Evolutionary conservation across 2,329 filamentous ascomycete species (phyloP).

Genomic region (Lasiodiplodia citricola): DNA sequence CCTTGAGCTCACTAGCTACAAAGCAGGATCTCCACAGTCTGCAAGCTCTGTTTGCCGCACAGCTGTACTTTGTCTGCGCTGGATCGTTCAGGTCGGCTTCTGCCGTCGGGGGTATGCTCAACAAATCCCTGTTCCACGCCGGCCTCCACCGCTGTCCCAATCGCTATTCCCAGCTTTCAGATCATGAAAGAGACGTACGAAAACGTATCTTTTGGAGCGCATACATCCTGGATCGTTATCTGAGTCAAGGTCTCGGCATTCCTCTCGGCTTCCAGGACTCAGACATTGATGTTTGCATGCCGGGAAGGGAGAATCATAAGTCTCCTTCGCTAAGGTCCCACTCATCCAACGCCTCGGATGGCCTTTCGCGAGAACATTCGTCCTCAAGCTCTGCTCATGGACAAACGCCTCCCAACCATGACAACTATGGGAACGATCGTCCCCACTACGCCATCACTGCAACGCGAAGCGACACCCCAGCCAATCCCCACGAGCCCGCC

Average conservation of each 20-base stretch:
- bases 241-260: slow-evolving; percentile 62
- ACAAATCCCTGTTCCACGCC: slow-evolving; percentile 61
- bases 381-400: not conserved
- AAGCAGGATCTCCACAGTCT: slow-evolving; percentile 26
- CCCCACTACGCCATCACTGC: not conserved
- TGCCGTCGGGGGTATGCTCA: slow-evolving; percentile 60
- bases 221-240: slow-evolving; percentile 60
- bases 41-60: slow-evolving; percentile 60
- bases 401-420: not conserved
- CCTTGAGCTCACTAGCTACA: slow-evolving; percentile 24
- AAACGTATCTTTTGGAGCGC: slow-evolving; percentile 63
- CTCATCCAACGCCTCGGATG: not conserved
- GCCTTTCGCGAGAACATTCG: not conserved
- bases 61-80: slow-evolving; percentile 62
- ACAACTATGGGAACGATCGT: not conserved
- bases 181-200: slow-evolving; percentile 54
- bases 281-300: slow-evolving; percentile 64
- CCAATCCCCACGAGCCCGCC: not conserved
- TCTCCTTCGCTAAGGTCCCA: slow-evolving; percentile 29
- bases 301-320: slow-evolving; percentile 54
- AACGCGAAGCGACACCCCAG: not conserved
- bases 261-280: slow-evolving; percentile 62
- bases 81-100: slow-evolving; percentile 63
- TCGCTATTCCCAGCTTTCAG: slow-evolving; percentile 57
- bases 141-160: slow-evolving; percentile 64